Evolutionary conservation across 1,284 basidiomycete genomes (phyloP).

Genomic region (Marasmius oreades): DNA sequence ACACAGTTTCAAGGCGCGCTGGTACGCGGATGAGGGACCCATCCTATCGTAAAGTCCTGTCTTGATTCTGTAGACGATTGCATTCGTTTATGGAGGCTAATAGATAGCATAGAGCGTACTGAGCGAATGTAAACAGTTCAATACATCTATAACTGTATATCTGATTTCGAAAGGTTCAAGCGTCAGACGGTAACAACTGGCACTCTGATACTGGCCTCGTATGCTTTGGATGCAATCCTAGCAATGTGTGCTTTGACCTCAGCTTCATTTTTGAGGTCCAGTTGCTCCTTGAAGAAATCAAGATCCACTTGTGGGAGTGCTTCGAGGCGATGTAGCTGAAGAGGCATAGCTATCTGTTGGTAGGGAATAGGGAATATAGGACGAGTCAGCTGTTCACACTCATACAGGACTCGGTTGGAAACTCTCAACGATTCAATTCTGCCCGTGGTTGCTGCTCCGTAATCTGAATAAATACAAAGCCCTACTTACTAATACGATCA

Average conservation of each 20-base stretch:
- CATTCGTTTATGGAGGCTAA: background rate
- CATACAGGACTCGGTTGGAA: no score
- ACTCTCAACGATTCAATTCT: no score
- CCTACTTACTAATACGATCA: background rate
- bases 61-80: background rate
- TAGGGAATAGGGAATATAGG: no score
- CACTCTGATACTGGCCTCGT: slow-evolving; percentile 27
- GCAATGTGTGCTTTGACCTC: slow-evolving; percentile 44
- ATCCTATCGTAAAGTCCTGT: slow-evolving; percentile 22
- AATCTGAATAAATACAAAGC: no score
- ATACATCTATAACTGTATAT: slow-evolving; percentile 16
- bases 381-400: no score
- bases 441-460: no score
- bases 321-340: no score
- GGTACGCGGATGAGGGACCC: slow-evolving; percentile 40
- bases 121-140: slow-evolving; percentile 14
- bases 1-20: slow-evolving; percentile 35
- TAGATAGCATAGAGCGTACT: background rate
- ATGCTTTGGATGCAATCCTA: slow-evolving; percentile 41
- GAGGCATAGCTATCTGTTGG: no score
- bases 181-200: background rate
- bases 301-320: slow-evolving; percentile 22
- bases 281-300: slow-evolving; percentile 36
- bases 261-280: slow-evolving; percentile 36
- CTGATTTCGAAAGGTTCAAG: slow-evolving; percentile 2